These are phyloP conservation scores for Boletellus ananas DNA, from an alignment of 768 basidiomycete species.

Conservation along the genomic window DNA sequence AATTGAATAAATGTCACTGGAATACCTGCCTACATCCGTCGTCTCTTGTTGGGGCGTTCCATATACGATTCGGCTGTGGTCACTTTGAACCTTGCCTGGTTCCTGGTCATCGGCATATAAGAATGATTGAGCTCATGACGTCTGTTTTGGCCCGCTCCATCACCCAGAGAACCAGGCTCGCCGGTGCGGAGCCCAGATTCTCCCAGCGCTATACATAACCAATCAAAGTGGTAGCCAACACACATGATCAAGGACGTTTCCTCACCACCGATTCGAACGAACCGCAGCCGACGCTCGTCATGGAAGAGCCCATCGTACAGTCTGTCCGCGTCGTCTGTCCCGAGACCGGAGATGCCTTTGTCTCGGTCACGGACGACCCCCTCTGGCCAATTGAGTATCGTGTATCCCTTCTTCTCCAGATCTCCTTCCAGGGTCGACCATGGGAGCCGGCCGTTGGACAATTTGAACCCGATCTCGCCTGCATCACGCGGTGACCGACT, in stretches of 20 bases:
- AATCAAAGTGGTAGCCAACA: too few species aligned
- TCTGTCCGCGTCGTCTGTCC: conserved; percentile 4
- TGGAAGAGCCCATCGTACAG: conserved; percentile 7
- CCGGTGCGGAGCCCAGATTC: too few species aligned
- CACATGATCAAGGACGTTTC: neutral
- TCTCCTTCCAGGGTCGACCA: conserved; percentile 2
- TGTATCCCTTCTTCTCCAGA: conserved; percentile 1
- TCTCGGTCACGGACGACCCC: conserved; percentile 1
- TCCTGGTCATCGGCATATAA: too few species aligned
- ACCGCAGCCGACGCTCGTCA: neutral
- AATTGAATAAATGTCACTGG: too few species aligned
- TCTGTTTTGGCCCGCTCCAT: too few species aligned
- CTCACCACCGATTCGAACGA: neutral
- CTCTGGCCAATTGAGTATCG: conserved; percentile 6
- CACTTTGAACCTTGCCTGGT: too few species aligned
- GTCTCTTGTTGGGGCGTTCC: too few species aligned
- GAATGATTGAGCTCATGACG: too few species aligned
- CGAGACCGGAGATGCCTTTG: conserved; percentile 3
- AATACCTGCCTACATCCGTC: too few species aligned
- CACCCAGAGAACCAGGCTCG: too few species aligned
- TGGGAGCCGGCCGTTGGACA: conserved; percentile 1
- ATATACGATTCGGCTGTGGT: too few species aligned
- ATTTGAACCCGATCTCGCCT: conserved; percentile 7
- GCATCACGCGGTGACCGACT: neutral
- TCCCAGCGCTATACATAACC: too few species aligned